These are phyloP conservation scores for Echinochloa phyllopogon DNA, from an alignment of 176 grass and related monocot genomes.

Conservation along the genomic window DNA sequence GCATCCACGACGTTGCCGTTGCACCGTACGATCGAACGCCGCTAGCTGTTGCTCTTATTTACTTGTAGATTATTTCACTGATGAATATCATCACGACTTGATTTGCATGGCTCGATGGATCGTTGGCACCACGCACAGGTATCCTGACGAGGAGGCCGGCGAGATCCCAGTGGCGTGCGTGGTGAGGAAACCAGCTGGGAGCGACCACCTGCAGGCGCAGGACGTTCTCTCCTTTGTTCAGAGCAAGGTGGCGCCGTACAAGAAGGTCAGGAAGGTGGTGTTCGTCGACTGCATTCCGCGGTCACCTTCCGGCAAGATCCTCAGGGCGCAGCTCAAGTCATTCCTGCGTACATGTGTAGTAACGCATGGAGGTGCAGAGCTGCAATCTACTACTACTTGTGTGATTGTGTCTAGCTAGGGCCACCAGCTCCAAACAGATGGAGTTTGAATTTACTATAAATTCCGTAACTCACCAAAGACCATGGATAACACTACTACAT, in stretches of 20 bases:
- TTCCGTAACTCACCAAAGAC: too few relatives aligned
- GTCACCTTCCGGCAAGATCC: slow-evolving; percentile 66
- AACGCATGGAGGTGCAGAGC: neutral
- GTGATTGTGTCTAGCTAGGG: too few relatives aligned
- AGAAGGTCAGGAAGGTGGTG: slow-evolving; percentile 60
- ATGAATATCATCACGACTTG: neutral
- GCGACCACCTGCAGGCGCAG: slow-evolving; percentile 29
- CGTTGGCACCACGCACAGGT: neutral
- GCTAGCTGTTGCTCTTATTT: neutral
- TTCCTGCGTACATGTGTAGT: neutral
- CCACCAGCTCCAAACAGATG: too few relatives aligned
- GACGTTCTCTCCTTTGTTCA: slow-evolving; percentile 53
- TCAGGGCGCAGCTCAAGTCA: slow-evolving; percentile 52
- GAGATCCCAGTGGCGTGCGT: slow-evolving; percentile 67
- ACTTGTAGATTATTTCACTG: neutral
- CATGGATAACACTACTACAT: too few relatives aligned
- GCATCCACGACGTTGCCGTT: slow-evolving; percentile 54
- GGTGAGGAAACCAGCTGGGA: slow-evolving; percentile 45
- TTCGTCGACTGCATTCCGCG: slow-evolving; percentile 62
- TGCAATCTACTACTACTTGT: too few relatives aligned
- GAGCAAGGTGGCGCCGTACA: slow-evolving; percentile 62
- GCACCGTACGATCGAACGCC: slow-evolving; percentile 38
- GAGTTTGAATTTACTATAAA: too few relatives aligned
- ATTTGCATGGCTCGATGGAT: neutral
- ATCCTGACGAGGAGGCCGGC: slow-evolving; percentile 60